Evolutionary conservation across 2,329 filamentous ascomycete genomes (phyloP), one percentile per base, ranked within the genome.

Genomic region (Aspergillus pseudotamarii): DNA sequence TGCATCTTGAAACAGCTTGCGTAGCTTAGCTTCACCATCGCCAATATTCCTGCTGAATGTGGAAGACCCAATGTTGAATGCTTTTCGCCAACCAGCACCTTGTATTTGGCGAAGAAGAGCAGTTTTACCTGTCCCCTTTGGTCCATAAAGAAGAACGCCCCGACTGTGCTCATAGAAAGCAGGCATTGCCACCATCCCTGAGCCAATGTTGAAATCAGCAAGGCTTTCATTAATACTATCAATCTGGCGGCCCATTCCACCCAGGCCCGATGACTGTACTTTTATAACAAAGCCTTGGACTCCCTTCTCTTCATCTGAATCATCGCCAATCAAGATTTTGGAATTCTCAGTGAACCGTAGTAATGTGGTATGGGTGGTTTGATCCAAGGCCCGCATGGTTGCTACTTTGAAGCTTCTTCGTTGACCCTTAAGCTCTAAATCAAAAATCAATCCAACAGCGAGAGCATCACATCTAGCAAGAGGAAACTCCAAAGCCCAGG

Each of bases 61-160:
- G 8, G 77, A 76, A 26, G 73, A 73, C 19, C 75, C 74, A 56
- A 78, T 70, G 58, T 67, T 84, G 67, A 91, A 85, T 1, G 93
- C 87, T 46, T 86, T 86, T 26, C 86, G 87, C 91, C 93, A 97
- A 62, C 84, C 85, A 0, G 88, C 86, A 8, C 82, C 84, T 10
- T 88, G 86, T 23, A 97, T 82, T 36, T 86, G 85, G 19, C 89
- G 77, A 1, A 97, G 80, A 0, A 97, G 81, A 66, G 91, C 84
- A 0, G 88, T 90, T 79, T 97, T 97, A 28, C 94, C 94, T 0
- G 92, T 96, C 12, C 94, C 94, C 65, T 88, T 87, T 21, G 91
- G 89, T 16, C 94, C 94, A 74, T 96, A 89, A 5, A 97, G 82
- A 28, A 95, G 83, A 41, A 95, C 84, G 0, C 88, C 88, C 58